phyloP scores from a whole-genome alignment of 768 basidiomycete species.

The Collybia mongolica region DNA sequence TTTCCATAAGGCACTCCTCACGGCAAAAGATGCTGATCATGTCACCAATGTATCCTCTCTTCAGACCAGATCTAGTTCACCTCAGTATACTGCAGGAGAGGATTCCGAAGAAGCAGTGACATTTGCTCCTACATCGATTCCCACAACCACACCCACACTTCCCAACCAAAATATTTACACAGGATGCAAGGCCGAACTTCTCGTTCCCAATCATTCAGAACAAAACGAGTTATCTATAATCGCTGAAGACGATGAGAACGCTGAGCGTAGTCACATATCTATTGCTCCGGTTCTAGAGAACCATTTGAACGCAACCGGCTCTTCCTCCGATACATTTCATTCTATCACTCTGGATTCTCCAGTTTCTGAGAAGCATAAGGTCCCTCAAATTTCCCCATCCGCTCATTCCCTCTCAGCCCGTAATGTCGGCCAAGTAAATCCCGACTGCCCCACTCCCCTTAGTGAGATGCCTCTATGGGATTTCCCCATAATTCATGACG shows the following conservation, averaged over 20 bases:
- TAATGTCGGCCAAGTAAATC: neutral
- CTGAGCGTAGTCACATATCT: slow-evolving; percentile 34
- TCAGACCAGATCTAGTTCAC: neutral
- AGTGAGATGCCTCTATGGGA: slow-evolving; percentile 12
- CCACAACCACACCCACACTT: neutral
- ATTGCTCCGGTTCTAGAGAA: neutral
- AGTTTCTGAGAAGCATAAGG: slow-evolving; percentile 5
- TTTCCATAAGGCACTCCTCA: slow-evolving; percentile 45
- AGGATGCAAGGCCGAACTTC: neutral
- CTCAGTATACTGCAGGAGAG: neutral
- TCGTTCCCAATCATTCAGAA: slow-evolving; percentile 14
- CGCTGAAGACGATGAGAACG: slow-evolving; percentile 65
- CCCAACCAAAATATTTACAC: neutral
- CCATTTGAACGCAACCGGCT: slow-evolving; percentile 14
- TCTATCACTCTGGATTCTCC: slow-evolving; percentile 40
- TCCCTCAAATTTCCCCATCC: neutral
- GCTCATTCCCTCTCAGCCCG: neutral
- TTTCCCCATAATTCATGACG: neutral
- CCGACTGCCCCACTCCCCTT: slow-evolving; percentile 1
- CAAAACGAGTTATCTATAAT: slow-evolving; percentile 64
- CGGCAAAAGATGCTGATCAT: slow-evolving; percentile 21
- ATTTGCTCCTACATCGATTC: neutral
- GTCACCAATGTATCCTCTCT: neutral
- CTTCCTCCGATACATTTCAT: slow-evolving; percentile 37
- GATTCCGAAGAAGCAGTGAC: neutral